Evolutionary conservation across 345 rosid species (phyloP).

Genomic region (Brassica nigra): DNA sequence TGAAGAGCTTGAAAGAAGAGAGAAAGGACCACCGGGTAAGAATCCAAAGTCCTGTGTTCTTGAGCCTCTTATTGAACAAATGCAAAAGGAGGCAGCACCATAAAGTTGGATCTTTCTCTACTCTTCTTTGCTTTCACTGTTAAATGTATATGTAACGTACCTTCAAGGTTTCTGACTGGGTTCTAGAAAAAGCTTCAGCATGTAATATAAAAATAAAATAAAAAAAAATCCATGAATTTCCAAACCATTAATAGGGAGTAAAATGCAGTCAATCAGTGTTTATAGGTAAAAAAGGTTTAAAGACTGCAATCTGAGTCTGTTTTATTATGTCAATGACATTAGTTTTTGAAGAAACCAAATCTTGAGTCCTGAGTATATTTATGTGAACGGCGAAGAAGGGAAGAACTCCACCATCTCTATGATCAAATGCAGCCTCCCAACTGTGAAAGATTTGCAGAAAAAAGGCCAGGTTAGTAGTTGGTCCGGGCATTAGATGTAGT

Average conservation of each 20-base stretch:
- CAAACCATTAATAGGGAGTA: neutral
- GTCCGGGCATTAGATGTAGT: neutral
- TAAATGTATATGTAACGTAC: slow-evolving; percentile 36
- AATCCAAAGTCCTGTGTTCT: slow-evolving; percentile 78
- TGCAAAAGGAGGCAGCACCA: slow-evolving; percentile 34
- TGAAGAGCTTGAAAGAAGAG: slow-evolving; percentile 82
- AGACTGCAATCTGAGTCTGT: slow-evolving; percentile 7
- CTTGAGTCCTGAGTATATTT: slow-evolving; percentile 32
- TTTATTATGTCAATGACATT: slow-evolving; percentile 10
- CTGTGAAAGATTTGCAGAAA: slow-evolving; percentile 42
- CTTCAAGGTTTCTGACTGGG: slow-evolving; percentile 29
- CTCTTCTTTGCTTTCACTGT: neutral
- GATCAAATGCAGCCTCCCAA: slow-evolving; percentile 75
- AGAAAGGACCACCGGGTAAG: slow-evolving; percentile 81
- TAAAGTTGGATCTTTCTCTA: neutral
- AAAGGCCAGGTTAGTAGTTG: neutral
- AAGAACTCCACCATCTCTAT: slow-evolving; percentile 4
- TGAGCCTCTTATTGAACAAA: slow-evolving; percentile 52
- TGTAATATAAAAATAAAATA: slow-evolving; percentile 20
- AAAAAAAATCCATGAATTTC: slow-evolving; percentile 29
- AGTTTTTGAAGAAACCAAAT: slow-evolving; percentile 7
- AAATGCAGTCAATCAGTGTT: slow-evolving; percentile 11
- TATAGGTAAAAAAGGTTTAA: neutral
- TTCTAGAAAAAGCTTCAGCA: slow-evolving; percentile 21
- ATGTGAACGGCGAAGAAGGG: slow-evolving; percentile 12